Evolutionary conservation across 1,284 basidiomycete genomes (phyloP), one percentile per base, ranked within the genome.

Genomic region (Farysia itapuensis): DNA sequence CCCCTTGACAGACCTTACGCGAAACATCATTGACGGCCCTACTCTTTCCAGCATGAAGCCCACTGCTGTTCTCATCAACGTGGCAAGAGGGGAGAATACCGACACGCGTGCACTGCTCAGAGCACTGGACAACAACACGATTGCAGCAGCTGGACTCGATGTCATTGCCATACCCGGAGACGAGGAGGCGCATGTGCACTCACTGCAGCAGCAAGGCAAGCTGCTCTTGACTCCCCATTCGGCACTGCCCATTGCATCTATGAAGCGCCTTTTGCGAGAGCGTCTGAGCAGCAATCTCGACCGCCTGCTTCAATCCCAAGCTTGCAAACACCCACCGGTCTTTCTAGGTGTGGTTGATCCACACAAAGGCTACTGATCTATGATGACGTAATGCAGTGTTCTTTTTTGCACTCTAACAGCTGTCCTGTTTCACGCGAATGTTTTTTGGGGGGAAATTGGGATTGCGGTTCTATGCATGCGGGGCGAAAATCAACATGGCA

Each of bases 71-170:
- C 45, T 68, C 1, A 32, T 72, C 56, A 74, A 72, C 36, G 38
- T 68, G 2, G 58, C 63, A 0, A 48, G 80, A 49, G 80, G 80
- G 3, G 79, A 89, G 1, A 78, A 95, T 14, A 87, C 97, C 13
- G 87, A 96, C 74, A 71, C 65, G 0, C 84, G 87, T 28, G 90
- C 90, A 9, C 82, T 97, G 8, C 85, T 86, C 3, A 83, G 81
- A 52, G 91, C 92, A 0, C 78, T 96, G 32, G 78, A 80, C 38
- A 82, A 85, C 48, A 82, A 82, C 1, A 84, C 85, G 82, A 86
- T 96, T 25, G 92, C 86, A 81, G 90, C 85, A 18, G 93, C 92
- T 0, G 93, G 89, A 0, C 67, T 96, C 6, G 93, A 97, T 77
- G 92, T 96, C 28, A 84, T 95, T n/a, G 88, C 90, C 53, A 14